phyloP scores from a whole-genome alignment of 1,139 yeast species.

The Pichia sp. region DNA sequence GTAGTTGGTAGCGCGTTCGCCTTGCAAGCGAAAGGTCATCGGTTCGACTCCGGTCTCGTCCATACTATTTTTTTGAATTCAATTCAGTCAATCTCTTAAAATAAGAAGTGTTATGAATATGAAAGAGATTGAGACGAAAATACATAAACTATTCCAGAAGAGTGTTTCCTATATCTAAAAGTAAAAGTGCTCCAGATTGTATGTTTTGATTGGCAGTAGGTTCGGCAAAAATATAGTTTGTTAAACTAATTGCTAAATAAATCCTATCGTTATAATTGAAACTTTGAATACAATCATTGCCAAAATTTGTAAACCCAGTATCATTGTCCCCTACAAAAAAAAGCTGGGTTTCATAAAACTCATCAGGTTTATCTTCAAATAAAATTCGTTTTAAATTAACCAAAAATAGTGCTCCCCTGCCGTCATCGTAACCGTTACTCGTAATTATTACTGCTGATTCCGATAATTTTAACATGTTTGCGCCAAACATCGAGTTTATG shows the following conservation, averaged over 20 bases:
- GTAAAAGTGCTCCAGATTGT: neutral
- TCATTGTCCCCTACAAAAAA: conserved; percentile 23
- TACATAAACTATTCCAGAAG: neutral
- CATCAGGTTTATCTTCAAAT: conserved; percentile 4
- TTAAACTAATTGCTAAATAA: conserved; percentile 40
- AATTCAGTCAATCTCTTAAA: neutral
- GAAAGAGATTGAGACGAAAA: too few species aligned
- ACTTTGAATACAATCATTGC: conserved; percentile 28
- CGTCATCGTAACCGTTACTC: conserved; percentile 26
- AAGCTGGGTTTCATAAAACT: conserved; percentile 10
- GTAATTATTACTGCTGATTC: conserved; percentile 17
- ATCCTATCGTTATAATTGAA: conserved; percentile 20
- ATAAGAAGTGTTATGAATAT: too few species aligned
- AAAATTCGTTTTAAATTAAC: conserved; percentile 27
- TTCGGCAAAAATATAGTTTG: conserved; percentile 28
- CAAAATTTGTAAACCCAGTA: conserved; percentile 37
- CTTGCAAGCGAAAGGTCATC: conserved; percentile 61
- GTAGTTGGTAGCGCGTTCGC: conserved; percentile 69
- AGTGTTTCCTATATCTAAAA: neutral
- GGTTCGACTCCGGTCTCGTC: conserved; percentile 48
- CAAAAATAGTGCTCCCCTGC: conserved; percentile 42
- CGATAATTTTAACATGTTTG: conserved; percentile 11
- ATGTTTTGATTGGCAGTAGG: neutral
- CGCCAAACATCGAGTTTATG: conserved; percentile 20
- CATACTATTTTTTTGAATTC: neutral